Evolutionary conservation across 768 basidiomycete genomes (phyloP).

Genomic region (Harrya chromipes): DNA sequence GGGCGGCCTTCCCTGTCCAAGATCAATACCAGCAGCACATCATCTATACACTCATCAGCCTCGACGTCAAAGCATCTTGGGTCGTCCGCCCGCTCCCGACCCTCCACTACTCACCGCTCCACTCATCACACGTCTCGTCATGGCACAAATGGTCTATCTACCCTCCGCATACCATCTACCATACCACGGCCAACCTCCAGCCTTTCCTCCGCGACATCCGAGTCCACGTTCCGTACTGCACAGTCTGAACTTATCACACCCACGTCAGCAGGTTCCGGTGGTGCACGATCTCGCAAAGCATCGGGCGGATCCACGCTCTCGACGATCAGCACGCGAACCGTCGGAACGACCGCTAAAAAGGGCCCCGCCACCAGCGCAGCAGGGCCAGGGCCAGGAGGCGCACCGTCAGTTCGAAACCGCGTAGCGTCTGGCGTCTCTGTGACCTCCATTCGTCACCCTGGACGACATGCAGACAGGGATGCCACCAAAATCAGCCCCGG

Average conservation of each 20-base stretch:
- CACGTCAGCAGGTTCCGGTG: constrained; percentile 23
- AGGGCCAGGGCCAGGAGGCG: constrained; percentile 10
- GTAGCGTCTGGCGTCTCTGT: constrained; percentile 29
- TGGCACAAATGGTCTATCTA: constrained; percentile 23
- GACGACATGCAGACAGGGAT: constrained; percentile 25
- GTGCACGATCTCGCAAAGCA: constrained; percentile 27
- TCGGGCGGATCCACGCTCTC: constrained; percentile 31
- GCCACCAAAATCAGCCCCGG: constrained; percentile 21
- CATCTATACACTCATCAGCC: constrained; percentile 22
- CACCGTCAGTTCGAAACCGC: constrained; percentile 11
- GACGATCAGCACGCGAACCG: constrained; percentile 29
- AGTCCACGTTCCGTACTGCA: constrained; percentile 32
- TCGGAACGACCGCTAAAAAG: constrained; percentile 26
- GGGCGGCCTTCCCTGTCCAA: constrained; percentile 27
- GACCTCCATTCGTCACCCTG: constrained; percentile 22
- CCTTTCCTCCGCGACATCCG: constrained; percentile 32
- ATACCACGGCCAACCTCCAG: constrained; percentile 24
- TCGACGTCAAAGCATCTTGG: constrained; percentile 14
- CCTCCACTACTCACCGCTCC: constrained; percentile 25
- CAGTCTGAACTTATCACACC: constrained; percentile 29
- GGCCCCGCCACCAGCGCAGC: background rate
- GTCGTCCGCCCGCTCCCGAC: constrained; percentile 19
- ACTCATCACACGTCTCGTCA: constrained; percentile 19
- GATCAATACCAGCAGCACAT: constrained; percentile 24
- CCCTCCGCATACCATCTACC: constrained; percentile 30